Evolutionary conservation across 148 eudicot genomes (phyloP).

Genomic region (Rhododendron simsii): DNA sequence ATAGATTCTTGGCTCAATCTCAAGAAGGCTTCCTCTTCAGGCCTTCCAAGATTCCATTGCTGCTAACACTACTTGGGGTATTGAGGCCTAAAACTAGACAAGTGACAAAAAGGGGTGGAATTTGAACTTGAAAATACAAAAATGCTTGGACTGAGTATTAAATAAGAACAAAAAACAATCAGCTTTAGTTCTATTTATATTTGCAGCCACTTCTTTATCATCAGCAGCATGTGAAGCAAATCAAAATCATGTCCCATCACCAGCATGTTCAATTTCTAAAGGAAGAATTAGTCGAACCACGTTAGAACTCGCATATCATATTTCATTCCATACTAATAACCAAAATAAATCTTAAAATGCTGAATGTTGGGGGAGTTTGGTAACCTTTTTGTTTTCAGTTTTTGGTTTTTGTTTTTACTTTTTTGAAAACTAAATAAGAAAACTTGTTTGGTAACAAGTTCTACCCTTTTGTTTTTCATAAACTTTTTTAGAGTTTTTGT

Average conservation of each 20-base stretch:
- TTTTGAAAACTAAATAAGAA: too few relatives aligned
- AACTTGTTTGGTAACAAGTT: too few relatives aligned
- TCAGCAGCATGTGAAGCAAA: not conserved
- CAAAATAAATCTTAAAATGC: not conserved
- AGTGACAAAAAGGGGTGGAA: not conserved
- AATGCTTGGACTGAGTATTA: not conserved
- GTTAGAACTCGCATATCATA: not conserved
- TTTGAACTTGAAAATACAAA: not conserved
- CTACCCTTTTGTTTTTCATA: too few relatives aligned
- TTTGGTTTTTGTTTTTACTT: too few relatives aligned
- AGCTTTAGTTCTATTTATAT: not conserved
- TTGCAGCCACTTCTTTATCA: not conserved
- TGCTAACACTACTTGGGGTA: not conserved
- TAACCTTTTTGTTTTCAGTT: too few relatives aligned
- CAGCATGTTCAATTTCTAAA: not conserved
- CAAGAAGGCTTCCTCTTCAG: not conserved
- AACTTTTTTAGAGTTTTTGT: too few relatives aligned
- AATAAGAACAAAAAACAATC: not conserved
- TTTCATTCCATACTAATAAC: not conserved
- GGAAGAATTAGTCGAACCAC: not conserved
- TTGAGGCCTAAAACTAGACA: not conserved
- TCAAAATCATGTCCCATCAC: not conserved
- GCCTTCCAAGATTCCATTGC: not conserved
- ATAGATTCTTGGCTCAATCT: not conserved
- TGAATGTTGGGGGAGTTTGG: not conserved